Conservation (phyloP, 2,329 filamentous ascomycete genomes). For the Onygenales sp. region DNA sequence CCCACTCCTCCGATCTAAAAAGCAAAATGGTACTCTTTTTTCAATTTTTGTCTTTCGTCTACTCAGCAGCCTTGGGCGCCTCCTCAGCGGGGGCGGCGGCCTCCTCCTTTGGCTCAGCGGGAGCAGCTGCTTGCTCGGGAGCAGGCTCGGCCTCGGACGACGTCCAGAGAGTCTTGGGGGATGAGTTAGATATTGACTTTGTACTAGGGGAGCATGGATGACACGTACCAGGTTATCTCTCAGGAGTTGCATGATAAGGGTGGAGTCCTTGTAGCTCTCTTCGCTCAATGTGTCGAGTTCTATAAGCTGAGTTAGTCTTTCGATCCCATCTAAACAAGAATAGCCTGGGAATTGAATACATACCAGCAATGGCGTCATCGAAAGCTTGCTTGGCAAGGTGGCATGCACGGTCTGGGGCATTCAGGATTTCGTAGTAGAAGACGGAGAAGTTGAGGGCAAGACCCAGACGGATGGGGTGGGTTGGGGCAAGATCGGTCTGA, state of each 20-base stretch:
- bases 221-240: constrained; percentile 80
- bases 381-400: constrained; percentile 94
- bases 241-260: constrained; percentile 96
- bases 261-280: constrained; percentile 99
- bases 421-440: constrained; percentile 99
- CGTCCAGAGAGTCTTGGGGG: constrained; percentile 84
- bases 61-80: constrained; percentile 32
- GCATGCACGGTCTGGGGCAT: constrained; percentile 96
- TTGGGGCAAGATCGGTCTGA: constrained; percentile 78
- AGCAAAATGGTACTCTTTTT: constrained; percentile 18
- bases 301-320: constrained; percentile 29
- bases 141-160: constrained; percentile 92
- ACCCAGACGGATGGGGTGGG: constrained; percentile 86
- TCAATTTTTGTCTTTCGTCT: constrained; percentile 18
- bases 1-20: constrained; percentile 11
- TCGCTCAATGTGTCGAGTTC: constrained; percentile 95
- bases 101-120: constrained; percentile 33
- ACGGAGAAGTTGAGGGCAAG: constrained; percentile 94
- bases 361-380: constrained; percentile 87
- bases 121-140: constrained; percentile 35
- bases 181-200: constrained; percentile 18
- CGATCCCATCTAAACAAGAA: not conserved
- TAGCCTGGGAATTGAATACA: constrained; percentile 19
- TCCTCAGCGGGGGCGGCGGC: constrained; percentile 28
- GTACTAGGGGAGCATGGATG: not conserved